phyloP scores from a whole-genome alignment of 2,329 filamentous ascomycete genomes.

The Penicillium sp. region DNA sequence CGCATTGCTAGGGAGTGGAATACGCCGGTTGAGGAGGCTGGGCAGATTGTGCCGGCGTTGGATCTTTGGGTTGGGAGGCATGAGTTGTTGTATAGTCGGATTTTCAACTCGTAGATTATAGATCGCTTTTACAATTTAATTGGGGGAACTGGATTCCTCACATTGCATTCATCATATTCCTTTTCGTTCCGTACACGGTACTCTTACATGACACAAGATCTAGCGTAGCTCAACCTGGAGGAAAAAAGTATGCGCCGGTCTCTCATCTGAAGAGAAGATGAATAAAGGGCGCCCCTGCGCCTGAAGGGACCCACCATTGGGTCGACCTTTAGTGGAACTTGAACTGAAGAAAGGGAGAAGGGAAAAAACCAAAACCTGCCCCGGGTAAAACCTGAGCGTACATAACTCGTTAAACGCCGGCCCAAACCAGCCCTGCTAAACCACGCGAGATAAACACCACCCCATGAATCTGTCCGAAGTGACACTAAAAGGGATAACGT shows the following conservation, averaged over 20 bases:
- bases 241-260: conserved; percentile 15
- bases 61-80: conserved; percentile 64
- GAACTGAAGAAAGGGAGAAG: conserved; percentile 6
- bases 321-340: neutral
- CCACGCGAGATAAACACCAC: conserved; percentile 34
- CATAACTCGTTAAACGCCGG: conserved; percentile 33
- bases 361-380: conserved; percentile 17
- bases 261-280: conserved; percentile 19
- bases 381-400: conserved; percentile 8
- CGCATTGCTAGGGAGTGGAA: conserved; percentile 50
- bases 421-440: conserved; percentile 33
- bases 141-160: neutral
- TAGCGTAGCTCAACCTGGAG: conserved; percentile 13
- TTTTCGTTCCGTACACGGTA: conserved; percentile 26
- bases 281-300: conserved; percentile 14
- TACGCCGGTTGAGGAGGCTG: conserved; percentile 52
- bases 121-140: neutral
- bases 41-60: conserved; percentile 58
- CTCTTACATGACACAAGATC: conserved; percentile 34
- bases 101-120: conserved; percentile 58
- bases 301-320: conserved; percentile 5
- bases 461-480: conserved; percentile 34
- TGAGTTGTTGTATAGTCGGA: conserved; percentile 62
- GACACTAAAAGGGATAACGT: conserved; percentile 18
- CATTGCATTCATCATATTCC: conserved; percentile 25